These are phyloP conservation scores for Clarireedia sp. DNA, from an alignment of 2,329 filamentous ascomycete species.

Conservation along the genomic window DNA sequence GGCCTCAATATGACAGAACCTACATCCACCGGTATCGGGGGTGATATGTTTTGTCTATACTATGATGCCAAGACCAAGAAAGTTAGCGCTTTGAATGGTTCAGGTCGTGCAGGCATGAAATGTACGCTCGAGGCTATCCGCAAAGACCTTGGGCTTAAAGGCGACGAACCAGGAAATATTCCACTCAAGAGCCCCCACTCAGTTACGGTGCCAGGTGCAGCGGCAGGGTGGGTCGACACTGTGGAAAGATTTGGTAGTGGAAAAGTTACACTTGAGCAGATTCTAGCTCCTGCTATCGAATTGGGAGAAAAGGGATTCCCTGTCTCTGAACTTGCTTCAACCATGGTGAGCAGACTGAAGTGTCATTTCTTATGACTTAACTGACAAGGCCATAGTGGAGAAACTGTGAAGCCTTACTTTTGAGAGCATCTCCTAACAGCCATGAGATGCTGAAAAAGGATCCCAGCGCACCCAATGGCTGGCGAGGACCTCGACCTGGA, in stretches of 20 bases:
- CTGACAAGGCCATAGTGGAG: slow-evolving; percentile 54
- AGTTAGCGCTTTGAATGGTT: slow-evolving; percentile 84
- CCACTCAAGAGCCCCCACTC: slow-evolving; percentile 71
- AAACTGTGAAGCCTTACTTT: slow-evolving; percentile 52
- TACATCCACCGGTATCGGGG: slow-evolving; percentile 86
- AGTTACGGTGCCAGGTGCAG: slow-evolving; percentile 81
- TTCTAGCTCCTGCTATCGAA: slow-evolving; percentile 75
- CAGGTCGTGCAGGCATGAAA: slow-evolving; percentile 69
- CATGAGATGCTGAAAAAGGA: slow-evolving; percentile 82
- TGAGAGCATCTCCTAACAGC: slow-evolving; percentile 73
- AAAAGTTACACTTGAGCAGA: slow-evolving; percentile 66
- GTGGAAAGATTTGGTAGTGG: slow-evolving; percentile 85
- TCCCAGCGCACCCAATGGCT: slow-evolving; percentile 56
- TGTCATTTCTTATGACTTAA: neutral
- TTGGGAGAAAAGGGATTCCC: slow-evolving; percentile 85
- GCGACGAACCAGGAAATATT: slow-evolving; percentile 50
- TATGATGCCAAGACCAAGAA: slow-evolving; percentile 51
- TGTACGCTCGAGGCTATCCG: slow-evolving; percentile 64
- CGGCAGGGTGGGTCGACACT: slow-evolving; percentile 88
- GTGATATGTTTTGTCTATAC: slow-evolving; percentile 57
- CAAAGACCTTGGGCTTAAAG: slow-evolving; percentile 56
- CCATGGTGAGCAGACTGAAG: slow-evolving; percentile 17
- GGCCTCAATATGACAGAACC: slow-evolving; percentile 92
- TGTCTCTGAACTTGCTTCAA: slow-evolving; percentile 61
- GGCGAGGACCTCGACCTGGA: slow-evolving; percentile 66